Conservation (phyloP, 805 yeast genomes). For the Yamadazyma akitaensis region DNA sequence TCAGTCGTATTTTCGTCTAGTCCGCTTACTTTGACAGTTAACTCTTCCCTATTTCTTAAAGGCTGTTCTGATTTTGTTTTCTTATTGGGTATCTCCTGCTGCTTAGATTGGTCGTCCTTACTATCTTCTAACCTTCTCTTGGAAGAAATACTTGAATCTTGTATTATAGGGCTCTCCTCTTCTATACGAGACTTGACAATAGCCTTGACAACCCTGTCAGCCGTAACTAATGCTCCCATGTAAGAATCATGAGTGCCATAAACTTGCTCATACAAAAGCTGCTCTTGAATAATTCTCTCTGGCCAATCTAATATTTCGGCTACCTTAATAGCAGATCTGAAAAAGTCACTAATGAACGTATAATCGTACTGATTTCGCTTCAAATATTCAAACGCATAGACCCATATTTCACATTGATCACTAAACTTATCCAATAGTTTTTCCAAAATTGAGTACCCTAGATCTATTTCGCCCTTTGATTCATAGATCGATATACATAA, state of each 20-base stretch:
- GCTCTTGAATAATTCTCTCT: constrained; percentile 46
- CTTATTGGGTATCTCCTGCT: not conserved
- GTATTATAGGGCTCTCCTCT: not conserved
- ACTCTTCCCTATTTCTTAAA: constrained; percentile 55
- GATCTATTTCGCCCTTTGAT: constrained; percentile 20
- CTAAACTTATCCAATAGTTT: constrained; percentile 23
- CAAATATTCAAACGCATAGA: constrained; percentile 42
- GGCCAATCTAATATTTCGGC: constrained; percentile 45
- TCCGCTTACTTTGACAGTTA: constrained; percentile 52
- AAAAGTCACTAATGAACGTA: constrained; percentile 21
- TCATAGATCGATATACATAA: constrained; percentile 29
- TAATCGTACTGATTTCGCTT: constrained; percentile 21
- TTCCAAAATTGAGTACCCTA: constrained; percentile 19
- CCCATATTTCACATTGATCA: constrained; percentile 47
- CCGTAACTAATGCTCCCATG: constrained; percentile 20
- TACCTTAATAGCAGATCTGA: constrained; percentile 28
- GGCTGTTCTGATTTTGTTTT: constrained; percentile 1
- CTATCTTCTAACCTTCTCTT: not conserved
- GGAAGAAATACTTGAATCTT: not conserved
- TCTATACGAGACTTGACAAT: constrained; percentile 1
- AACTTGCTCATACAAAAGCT: constrained; percentile 34
- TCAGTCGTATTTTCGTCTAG: constrained; percentile 42
- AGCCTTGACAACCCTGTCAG: constrained; percentile 20
- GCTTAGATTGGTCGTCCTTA: not conserved
- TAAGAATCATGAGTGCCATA: constrained; percentile 26